Base-by-base conservation (phyloP, 352 stramenopile species). In the Plasmopara halstedii region DNA sequence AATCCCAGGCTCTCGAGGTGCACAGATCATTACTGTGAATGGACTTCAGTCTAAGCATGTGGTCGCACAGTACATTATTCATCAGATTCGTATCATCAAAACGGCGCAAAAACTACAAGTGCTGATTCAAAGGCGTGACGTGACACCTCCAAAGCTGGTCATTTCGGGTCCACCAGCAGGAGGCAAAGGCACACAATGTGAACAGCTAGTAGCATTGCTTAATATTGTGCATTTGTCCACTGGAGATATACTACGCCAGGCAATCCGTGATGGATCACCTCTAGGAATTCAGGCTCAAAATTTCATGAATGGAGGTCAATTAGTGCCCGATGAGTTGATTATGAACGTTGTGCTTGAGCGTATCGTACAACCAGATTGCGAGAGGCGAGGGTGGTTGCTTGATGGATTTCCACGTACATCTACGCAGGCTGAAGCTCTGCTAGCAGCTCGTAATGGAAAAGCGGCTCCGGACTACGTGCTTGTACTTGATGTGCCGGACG, bases 101-200 rank as follows among this genome's bases (percentile, higher is more conserved):
- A 64, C 58, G 14, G 50, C 60, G 0, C 69, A 77, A 40, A 73
- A 65, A 29, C 54, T 77, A 7, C 38, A 48, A 14, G 33, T 71
- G 14, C 42, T 82, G n/a, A 61, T 73, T 17, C 52, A 46, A 4
- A 66, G 58, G 0, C 25, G 61, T 46, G 84, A 88, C 5, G 66
- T 97, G 29, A 45, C 71, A 2, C 78, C 89, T 0, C 75, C 61
- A 13, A 75, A 69, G 43, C 48, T 97, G 21, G 88, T 97, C 37
- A 95, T 96, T 41, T 73, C 81, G 1, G 94, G 93, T 27, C 86
- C 90, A 20, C 92, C 94, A 0, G 94, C 92, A 0, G 84, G 73
- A 13, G 94, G 92, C 32, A 98, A 98, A 66, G 94, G 94, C 13
- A 98, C 92, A 17, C 90, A 98, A 62, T 98, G 94, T 58, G 86